These are phyloP conservation scores for Termitomyces sp. DNA, from an alignment of 768 basidiomycete genomes.

Conservation along the genomic window DNA sequence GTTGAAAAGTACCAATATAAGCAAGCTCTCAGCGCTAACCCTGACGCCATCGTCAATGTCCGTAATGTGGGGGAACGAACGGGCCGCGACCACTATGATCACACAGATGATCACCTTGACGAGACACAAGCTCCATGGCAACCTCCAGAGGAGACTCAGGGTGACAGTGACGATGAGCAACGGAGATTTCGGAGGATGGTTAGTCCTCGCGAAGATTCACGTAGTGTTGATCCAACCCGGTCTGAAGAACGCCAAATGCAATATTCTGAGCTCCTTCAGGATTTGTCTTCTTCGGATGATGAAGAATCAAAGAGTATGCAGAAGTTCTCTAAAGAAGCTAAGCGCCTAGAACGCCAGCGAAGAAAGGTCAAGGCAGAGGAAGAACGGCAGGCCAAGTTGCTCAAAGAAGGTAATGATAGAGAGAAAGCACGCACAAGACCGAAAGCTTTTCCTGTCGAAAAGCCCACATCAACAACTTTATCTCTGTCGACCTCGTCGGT, in stretches of 20 bases:
- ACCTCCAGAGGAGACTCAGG: slow-evolving; percentile 16
- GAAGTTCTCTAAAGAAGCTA: slow-evolving; percentile 26
- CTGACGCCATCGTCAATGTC: slow-evolving; percentile 63
- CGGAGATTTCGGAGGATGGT: background rate
- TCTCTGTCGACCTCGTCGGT: background rate
- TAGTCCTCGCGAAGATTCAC: background rate
- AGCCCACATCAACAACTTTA: background rate
- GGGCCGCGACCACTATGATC: slow-evolving; percentile 18
- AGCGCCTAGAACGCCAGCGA: slow-evolving; percentile 11
- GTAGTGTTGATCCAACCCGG: background rate
- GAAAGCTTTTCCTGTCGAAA: slow-evolving; percentile 18
- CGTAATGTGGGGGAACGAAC: slow-evolving; percentile 25
- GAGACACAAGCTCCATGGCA: slow-evolving; percentile 21
- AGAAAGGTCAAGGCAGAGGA: background rate
- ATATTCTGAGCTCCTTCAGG: slow-evolving; percentile 31
- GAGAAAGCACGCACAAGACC: slow-evolving; percentile 6
- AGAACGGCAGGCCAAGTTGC: background rate
- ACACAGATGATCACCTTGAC: slow-evolving; percentile 23
- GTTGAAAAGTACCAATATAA: slow-evolving; percentile 51
- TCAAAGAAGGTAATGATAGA: slow-evolving; percentile 11
- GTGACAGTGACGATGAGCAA: slow-evolving; percentile 11
- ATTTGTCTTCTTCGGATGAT: slow-evolving; percentile 34
- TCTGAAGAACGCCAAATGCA: slow-evolving; percentile 10
- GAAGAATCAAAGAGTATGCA: slow-evolving; percentile 26
- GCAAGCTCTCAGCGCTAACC: slow-evolving; percentile 41